Percentiles rank a stretch among this genome's conserved stretches.
phyloP scores from a whole-genome alignment of 768 basidiomycete species.

The Guyanaporus albipodus region DNA sequence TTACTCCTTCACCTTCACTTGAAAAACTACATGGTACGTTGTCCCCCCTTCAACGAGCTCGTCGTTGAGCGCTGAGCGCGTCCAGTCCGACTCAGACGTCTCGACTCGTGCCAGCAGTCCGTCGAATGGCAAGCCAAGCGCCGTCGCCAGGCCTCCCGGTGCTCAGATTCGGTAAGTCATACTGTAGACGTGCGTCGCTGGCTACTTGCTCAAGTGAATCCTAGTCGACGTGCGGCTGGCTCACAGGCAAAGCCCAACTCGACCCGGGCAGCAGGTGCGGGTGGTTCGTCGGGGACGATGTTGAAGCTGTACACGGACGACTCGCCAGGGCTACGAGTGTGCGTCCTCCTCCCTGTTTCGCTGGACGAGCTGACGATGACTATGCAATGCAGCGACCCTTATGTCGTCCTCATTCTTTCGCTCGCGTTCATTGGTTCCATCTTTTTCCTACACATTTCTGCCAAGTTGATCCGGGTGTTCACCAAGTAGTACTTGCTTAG shows the following conservation, averaged over 20 bases:
- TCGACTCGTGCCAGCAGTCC: conserved; percentile 41
- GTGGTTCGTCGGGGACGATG: conserved; percentile 98
- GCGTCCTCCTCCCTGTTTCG: conserved; percentile 37
- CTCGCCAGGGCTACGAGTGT: conserved; percentile 96
- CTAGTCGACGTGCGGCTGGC: conserved; percentile 70
- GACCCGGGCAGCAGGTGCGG: conserved; percentile 86
- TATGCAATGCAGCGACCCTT: conserved; percentile 68
- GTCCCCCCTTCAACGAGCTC: background rate
- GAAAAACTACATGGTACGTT: conserved; percentile 34
- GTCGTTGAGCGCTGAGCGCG: background rate
- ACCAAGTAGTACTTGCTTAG: conserved; percentile 53
- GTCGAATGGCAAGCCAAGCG: conserved; percentile 39
- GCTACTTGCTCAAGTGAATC: background rate
- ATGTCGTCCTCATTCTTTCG: conserved; percentile 93
- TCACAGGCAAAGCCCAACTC: conserved; percentile 78
- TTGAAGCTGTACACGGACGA: conserved; percentile 98
- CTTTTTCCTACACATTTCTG: conserved; percentile 97
- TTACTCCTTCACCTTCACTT: background rate
- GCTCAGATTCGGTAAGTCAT: conserved; percentile 70
- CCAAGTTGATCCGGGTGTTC: conserved; percentile 89
- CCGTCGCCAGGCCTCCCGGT: conserved; percentile 70
- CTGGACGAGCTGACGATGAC: conserved; percentile 6
- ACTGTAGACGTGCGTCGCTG: background rate
- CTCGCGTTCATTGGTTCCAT: conserved; percentile 97
- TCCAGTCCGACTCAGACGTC: conserved; percentile 81